These are phyloP conservation scores for Paraphaeosphaeria sporulosa DNA, from an alignment of 2,329 filamentous ascomycete genomes.

Conservation along the genomic window DNA sequence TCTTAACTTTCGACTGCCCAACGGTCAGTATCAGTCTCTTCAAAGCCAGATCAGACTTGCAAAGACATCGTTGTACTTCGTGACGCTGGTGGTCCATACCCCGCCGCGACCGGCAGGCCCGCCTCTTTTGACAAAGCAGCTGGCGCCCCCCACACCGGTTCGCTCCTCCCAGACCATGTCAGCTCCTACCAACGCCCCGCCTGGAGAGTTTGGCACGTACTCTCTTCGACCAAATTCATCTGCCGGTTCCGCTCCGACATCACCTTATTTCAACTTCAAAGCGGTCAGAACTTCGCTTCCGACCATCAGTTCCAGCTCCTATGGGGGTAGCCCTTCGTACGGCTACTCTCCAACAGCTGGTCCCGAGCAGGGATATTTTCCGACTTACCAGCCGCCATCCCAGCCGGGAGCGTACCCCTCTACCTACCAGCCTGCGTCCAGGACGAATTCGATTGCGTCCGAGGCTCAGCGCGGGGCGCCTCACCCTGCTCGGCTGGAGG, in stretches of 20 bases:
- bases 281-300: constrained; percentile 46
- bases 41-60: constrained; percentile 48
- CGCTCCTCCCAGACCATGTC: constrained; percentile 38
- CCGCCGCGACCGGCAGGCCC: constrained; percentile 33
- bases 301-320: constrained; percentile 43
- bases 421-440: constrained; percentile 35
- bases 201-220: constrained; percentile 39
- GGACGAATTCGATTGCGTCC: constrained; percentile 36
- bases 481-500: constrained; percentile 37
- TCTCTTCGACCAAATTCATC: constrained; percentile 39
- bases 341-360: constrained; percentile 45
- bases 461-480: constrained; percentile 38
- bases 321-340: constrained; percentile 43
- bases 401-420: constrained; percentile 39
- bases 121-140: constrained; percentile 44
- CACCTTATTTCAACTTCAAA: constrained; percentile 46
- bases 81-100: constrained; percentile 50
- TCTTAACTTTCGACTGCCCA: constrained; percentile 50
- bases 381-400: constrained; percentile 37
- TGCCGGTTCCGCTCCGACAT: constrained; percentile 43
- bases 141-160: constrained; percentile 41
- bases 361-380: constrained; percentile 44
- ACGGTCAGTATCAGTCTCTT: constrained; percentile 44
- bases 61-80: constrained; percentile 56
- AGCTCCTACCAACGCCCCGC: constrained; percentile 33